A percentile compares a stretch with the other conserved stretches of the same genome.
phyloP scores from a whole-genome alignment of 2,329 filamentous ascomycete genomes.

The Aulographum hederae region DNA sequence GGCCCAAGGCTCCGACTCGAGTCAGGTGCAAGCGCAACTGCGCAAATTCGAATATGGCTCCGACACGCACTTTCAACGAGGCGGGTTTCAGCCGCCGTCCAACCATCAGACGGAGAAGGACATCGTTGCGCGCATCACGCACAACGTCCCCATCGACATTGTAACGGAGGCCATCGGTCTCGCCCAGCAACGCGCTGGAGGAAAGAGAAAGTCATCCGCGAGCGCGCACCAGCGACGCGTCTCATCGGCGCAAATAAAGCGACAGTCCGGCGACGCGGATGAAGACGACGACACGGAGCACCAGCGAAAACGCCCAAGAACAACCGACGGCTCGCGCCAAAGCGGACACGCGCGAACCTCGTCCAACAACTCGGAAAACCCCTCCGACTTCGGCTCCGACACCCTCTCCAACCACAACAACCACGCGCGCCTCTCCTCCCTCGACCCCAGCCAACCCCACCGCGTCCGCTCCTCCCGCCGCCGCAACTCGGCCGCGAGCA shows the following conservation, averaged over 20 bases:
- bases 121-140: slow-evolving; percentile 1
- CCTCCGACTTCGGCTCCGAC: background rate
- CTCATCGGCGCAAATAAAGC: no score
- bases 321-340: background rate
- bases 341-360: no score
- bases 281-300: background rate
- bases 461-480: no score
- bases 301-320: background rate
- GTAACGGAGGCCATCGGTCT: no score
- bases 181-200: no score
- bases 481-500: slow-evolving; percentile 8
- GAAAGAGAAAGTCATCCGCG: no score
- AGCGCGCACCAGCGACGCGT: no score
- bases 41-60: no score
- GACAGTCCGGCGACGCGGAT: background rate
- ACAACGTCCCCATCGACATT: no score
- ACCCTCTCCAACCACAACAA: background rate
- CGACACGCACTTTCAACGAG: slow-evolving; percentile 2
- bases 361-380: background rate
- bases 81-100: slow-evolving; percentile 3
- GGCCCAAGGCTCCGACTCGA: no score
- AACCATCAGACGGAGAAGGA: slow-evolving; percentile 1
- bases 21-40: no score
- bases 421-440: slow-evolving; percentile 10
- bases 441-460: slow-evolving; percentile 7